phyloP scores from a whole-genome alignment of 2,329 filamentous ascomycete genomes.

The Xylariaceae sp. region DNA sequence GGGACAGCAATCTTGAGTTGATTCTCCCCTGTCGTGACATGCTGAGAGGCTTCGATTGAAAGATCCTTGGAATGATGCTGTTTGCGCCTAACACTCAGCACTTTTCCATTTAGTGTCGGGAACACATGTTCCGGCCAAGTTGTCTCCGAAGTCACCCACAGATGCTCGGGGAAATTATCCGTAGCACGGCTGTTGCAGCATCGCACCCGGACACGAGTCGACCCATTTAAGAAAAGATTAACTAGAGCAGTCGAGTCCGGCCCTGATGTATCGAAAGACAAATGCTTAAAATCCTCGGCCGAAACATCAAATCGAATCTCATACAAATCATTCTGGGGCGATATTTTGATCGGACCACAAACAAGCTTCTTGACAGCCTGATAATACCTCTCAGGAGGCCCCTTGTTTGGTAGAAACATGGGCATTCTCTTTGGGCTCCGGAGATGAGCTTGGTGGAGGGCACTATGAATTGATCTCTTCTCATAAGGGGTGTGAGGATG shows the following conservation, averaged over 20 bases:
- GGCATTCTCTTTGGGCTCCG: conserved; percentile 49
- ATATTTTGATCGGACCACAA: conserved; percentile 42
- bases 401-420: conserved; percentile 11
- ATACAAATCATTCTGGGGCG: conserved; percentile 38
- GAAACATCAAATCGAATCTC: conserved; percentile 48
- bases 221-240: conserved; percentile 47
- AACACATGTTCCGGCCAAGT: conserved; percentile 71
- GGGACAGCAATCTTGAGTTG: conserved; percentile 51
- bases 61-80: conserved; percentile 72
- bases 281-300: too few relatives aligned
- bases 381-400: conserved; percentile 45
- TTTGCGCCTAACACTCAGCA: conserved; percentile 62
- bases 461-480: conserved; percentile 38
- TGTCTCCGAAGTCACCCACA: conserved; percentile 64
- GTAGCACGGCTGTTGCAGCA: conserved; percentile 46
- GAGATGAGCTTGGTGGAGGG: conserved; percentile 46
- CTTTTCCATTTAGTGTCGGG: conserved; percentile 62
- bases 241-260: conserved; percentile 34
- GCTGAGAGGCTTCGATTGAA: conserved; percentile 69
- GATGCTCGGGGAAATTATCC: conserved; percentile 38
- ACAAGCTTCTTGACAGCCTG: conserved; percentile 55
- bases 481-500: conserved; percentile 43
- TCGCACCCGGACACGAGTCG: conserved; percentile 65
- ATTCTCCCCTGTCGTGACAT: conserved; percentile 60
- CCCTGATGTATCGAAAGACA: conserved; percentile 25